Conservation (phyloP, 805 yeast genomes). For the Metschnikowia gruessii region DNA sequence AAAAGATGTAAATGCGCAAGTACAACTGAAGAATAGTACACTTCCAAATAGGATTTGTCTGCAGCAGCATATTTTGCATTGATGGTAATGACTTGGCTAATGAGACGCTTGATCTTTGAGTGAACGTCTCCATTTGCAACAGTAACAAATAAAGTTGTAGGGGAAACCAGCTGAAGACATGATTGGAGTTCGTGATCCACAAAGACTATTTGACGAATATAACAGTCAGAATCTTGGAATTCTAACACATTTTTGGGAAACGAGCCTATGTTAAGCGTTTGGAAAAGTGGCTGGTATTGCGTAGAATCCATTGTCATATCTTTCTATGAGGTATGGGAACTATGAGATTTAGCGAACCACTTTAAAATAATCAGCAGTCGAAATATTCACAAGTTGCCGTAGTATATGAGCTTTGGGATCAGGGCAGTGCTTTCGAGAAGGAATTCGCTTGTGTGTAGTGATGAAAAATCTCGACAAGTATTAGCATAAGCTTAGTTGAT, state of each 20-base stretch:
- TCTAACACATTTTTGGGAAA: slow-evolving; percentile 35
- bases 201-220: slow-evolving; percentile 33
- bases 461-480: neutral
- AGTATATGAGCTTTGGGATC: neutral
- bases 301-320: slow-evolving; percentile 3
- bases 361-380: neutral
- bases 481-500: neutral
- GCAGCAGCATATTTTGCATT: slow-evolving; percentile 25
- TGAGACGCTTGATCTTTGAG: slow-evolving; percentile 27
- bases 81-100: slow-evolving; percentile 26
- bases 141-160: slow-evolving; percentile 12
- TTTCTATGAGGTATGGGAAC: neutral
- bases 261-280: slow-evolving; percentile 34
- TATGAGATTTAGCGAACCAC: neutral
- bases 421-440: neutral
- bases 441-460: neutral
- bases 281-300: slow-evolving; percentile 25
- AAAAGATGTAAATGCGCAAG: slow-evolving; percentile 36
- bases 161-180: slow-evolving; percentile 27
- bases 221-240: slow-evolving; percentile 34
- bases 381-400: neutral
- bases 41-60: slow-evolving; percentile 28
- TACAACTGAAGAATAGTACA: slow-evolving; percentile 31
- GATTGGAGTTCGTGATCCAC: slow-evolving; percentile 39
- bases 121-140: slow-evolving; percentile 11